Conservation (phyloP, 2,329 filamentous ascomycete species). For the Calcarisporium arbuscula region DNA sequence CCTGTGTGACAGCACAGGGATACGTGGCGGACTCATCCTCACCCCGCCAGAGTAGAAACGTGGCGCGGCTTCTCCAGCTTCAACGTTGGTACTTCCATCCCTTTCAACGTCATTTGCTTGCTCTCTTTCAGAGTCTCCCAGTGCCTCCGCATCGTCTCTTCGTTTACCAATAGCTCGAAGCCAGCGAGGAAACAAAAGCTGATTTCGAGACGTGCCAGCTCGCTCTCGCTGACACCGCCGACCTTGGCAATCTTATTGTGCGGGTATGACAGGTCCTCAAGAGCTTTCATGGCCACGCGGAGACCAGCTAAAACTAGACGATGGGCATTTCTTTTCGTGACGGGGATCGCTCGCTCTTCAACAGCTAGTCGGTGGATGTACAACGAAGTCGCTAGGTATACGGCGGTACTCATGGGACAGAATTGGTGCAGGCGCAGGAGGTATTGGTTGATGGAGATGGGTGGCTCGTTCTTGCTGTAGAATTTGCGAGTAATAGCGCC, state of each 20-base stretch:
- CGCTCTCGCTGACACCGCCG: slow-evolving; percentile 75
- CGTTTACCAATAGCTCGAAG: slow-evolving; percentile 63
- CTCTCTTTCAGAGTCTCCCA: slow-evolving; percentile 26
- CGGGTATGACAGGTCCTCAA: slow-evolving; percentile 88
- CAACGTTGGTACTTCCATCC: slow-evolving; percentile 21
- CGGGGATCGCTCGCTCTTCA: slow-evolving; percentile 68
- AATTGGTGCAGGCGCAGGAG: slow-evolving; percentile 80
- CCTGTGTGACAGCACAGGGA: too few relatives aligned
- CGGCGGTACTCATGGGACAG: slow-evolving; percentile 88
- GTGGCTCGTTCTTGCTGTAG: slow-evolving; percentile 80
- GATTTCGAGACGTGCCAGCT: slow-evolving; percentile 81
- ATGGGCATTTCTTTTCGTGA: slow-evolving; percentile 81
- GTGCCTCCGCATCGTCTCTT: slow-evolving; percentile 25
- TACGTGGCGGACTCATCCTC: too few relatives aligned
- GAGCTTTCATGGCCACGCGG: slow-evolving; percentile 83
- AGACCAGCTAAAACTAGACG: slow-evolving; percentile 77
- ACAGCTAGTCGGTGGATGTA: slow-evolving; percentile 83
- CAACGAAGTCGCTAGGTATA: slow-evolving; percentile 81
- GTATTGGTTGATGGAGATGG: slow-evolving; percentile 78
- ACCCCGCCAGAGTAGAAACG: too few relatives aligned
- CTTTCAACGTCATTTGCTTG: slow-evolving; percentile 17
- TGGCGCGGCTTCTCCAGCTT: slow-evolving; percentile 18
- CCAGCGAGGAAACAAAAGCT: slow-evolving; percentile 83
- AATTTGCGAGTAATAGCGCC: slow-evolving; percentile 86
- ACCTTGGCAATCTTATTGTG: slow-evolving; percentile 81